Evolutionary conservation across 1,284 basidiomycete species (phyloP), one percentile per base, ranked within the genome.

Genomic region (Sporisorium exsertum): DNA sequence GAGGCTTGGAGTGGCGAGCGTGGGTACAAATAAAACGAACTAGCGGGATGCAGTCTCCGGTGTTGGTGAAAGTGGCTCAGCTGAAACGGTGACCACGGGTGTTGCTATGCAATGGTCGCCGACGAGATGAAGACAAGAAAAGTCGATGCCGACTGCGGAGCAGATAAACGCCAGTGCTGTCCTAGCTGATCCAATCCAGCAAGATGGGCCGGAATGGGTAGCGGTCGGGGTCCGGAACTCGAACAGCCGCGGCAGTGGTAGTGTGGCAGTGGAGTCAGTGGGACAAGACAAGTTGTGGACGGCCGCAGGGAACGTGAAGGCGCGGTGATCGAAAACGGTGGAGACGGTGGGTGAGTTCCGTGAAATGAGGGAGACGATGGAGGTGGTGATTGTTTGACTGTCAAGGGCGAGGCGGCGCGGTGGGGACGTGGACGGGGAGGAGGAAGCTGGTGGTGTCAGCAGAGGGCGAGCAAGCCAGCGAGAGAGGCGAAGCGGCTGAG

Each of bases 21-120:
- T 69, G 66, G 60, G 60, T 42, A 59, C 51, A 50, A 37, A 59
- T 51, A 50, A 37, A 20, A n/a, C 40, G 20, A 32, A 20, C 10
- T 32, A 18, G 29, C 27, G 57, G 47, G 40, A 46, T 35, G 37
- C 43, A 26, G 43, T 29, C 16, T 54, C 46, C 59, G 43, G 55
- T 33, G 55, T 42, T 46, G 51, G 46, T 32, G 45, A 54, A 43
- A 33, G 26, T 22, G 46, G 45, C 43, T 15, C 37, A 22, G 16
- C 12, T 5, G 15, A 46, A 57, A 40, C 35, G 40, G 43, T 40
- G 27, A 29, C 20, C 46, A 49, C 60, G 45, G 40, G 50, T 50
- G 64, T 55, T 49, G 56, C 24, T 42, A 46, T 32, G 40, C 32
- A 35, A 46, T 53, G 56, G 50, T 60, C 32, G 37, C 53, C 43